phyloP scores from a whole-genome alignment of 176 grass and related monocot genomes.

The bread wheat (Triticum aestivum) region DNA sequence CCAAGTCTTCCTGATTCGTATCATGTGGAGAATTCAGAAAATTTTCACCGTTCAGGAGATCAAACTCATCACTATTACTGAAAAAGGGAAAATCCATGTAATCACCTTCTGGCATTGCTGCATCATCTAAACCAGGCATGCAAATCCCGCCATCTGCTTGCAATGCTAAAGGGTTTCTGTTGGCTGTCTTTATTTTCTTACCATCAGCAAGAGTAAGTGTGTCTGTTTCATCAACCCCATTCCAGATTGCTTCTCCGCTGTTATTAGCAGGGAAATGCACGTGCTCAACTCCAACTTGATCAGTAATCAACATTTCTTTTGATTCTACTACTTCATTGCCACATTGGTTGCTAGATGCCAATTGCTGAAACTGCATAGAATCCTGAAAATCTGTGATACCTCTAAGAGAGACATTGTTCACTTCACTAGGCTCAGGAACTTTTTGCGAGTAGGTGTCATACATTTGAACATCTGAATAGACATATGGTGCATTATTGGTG shows the following conservation, averaged over 20 bases:
- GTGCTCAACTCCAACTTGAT: constrained; percentile 35
- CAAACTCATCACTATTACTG: constrained; percentile 50
- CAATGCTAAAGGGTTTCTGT: constrained; percentile 30
- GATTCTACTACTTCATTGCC: constrained; percentile 39
- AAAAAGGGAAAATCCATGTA: constrained; percentile 71
- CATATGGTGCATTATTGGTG: constrained; percentile 32
- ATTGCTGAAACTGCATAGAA: constrained; percentile 39
- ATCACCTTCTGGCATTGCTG: constrained; percentile 43
- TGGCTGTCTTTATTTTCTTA: constrained; percentile 39
- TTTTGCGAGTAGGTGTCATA: constrained; percentile 39
- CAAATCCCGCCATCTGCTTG: constrained; percentile 41
- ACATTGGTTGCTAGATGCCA: constrained; percentile 40
- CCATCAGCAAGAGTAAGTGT: constrained; percentile 27
- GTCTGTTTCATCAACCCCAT: constrained; percentile 25
- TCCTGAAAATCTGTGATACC: constrained; percentile 43
- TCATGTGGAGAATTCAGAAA: constrained; percentile 63
- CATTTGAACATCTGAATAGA: constrained; percentile 44
- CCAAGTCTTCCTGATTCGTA: constrained; percentile 43
- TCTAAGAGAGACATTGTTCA: constrained; percentile 44
- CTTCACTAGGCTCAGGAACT: constrained; percentile 32
- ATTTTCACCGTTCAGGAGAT: constrained; percentile 57
- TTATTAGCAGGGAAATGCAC: constrained; percentile 25
- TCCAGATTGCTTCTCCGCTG: constrained; percentile 41
- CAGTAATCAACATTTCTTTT: constrained; percentile 33
- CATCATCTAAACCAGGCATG: constrained; percentile 39